A percentile compares a stretch with the other conserved stretches of the same genome.
These are phyloP conservation scores for Argentina anserina DNA, from an alignment of 306 rosid species.

Conservation along the genomic window DNA sequence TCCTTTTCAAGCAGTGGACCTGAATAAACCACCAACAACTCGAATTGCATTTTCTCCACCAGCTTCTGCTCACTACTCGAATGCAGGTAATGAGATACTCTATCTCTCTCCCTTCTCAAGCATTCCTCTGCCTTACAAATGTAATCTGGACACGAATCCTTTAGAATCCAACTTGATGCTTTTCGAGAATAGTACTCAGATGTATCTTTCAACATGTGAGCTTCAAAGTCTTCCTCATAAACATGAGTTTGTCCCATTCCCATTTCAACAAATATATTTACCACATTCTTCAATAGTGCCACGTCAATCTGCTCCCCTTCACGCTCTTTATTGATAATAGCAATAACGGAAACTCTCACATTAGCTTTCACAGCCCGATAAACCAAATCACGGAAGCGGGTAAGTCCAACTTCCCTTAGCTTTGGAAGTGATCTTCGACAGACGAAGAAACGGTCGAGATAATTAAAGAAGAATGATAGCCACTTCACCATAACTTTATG, in stretches of 20 bases:
- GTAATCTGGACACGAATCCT: slow-evolving; percentile 62
- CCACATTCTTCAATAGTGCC: slow-evolving; percentile 50
- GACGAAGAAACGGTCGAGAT: slow-evolving; percentile 36
- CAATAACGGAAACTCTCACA: slow-evolving; percentile 42
- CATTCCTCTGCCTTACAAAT: slow-evolving; percentile 45
- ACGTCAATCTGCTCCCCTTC: slow-evolving; percentile 69
- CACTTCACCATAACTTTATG: slow-evolving; percentile 38
- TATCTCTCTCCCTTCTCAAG: slow-evolving; percentile 32
- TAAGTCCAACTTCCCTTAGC: slow-evolving; percentile 31
- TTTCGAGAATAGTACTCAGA: slow-evolving; percentile 48
- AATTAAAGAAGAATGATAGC: slow-evolving; percentile 34
- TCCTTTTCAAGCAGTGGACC: slow-evolving; percentile 87
- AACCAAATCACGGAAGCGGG: slow-evolving; percentile 27
- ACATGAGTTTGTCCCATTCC: slow-evolving; percentile 45
- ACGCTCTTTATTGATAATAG: slow-evolving; percentile 55
- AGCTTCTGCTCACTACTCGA: slow-evolving; percentile 34
- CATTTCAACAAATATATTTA: slow-evolving; percentile 58
- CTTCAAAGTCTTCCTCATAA: slow-evolving; percentile 56
- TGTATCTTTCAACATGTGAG: slow-evolving; percentile 47
- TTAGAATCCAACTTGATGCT: slow-evolving; percentile 58
- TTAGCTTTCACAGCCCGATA: slow-evolving; percentile 29
- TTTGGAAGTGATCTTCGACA: slow-evolving; percentile 32
- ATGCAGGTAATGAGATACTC: slow-evolving; percentile 32
- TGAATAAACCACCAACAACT: slow-evolving; percentile 64
- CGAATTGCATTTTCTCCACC: slow-evolving; percentile 61